Conservation (phyloP, 2,329 filamentous ascomycete species). For the Penicillium sp. region DNA sequence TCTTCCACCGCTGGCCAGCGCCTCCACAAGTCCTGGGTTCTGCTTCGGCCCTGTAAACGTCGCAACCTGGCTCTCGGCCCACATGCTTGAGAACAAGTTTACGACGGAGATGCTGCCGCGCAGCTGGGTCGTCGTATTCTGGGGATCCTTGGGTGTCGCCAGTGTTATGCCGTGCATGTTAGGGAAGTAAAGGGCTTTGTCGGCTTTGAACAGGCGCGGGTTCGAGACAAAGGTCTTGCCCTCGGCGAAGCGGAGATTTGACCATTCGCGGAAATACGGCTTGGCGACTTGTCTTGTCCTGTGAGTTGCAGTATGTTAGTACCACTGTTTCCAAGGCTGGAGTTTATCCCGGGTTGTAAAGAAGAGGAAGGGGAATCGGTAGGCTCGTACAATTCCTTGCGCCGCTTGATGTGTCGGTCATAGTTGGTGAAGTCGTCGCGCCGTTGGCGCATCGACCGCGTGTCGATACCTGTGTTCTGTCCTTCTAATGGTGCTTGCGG, state of each 20-base stretch:
- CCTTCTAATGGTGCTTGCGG: constrained; percentile 68
- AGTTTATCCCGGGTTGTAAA: no score
- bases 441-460: constrained; percentile 64
- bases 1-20: constrained; percentile 54
- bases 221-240: constrained; percentile 92
- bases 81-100: constrained; percentile 74
- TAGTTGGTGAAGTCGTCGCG: constrained; percentile 80
- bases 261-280: constrained; percentile 96
- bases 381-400: constrained; percentile 66
- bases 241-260: constrained; percentile 74
- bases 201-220: constrained; percentile 75
- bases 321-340: background rate
- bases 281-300: constrained; percentile 74
- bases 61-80: constrained; percentile 78
- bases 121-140: constrained; percentile 74
- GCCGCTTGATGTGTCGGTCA: constrained; percentile 74
- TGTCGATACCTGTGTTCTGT: constrained; percentile 78
- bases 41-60: constrained; percentile 65
- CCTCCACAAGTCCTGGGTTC: constrained; percentile 68
- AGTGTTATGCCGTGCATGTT: constrained; percentile 83
- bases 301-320: constrained; percentile 11
- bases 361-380: background rate
- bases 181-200: constrained; percentile 86
- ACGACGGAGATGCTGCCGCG: constrained; percentile 74
- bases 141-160: constrained; percentile 52